Evolutionary conservation across 768 basidiomycete genomes (phyloP).

Genomic region (Mycena venus): DNA sequence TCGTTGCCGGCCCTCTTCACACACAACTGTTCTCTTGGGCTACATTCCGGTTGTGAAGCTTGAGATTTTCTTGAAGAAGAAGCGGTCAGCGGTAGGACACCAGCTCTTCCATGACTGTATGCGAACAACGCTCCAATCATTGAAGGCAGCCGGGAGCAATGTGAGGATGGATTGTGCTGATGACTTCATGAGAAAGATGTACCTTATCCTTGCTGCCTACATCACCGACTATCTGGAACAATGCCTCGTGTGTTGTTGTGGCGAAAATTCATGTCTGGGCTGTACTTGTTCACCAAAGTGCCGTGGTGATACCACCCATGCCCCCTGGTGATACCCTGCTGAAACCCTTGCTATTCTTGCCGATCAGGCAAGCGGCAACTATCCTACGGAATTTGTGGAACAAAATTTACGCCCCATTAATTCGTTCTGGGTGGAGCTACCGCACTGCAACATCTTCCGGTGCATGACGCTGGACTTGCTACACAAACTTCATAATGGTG

Average conservation of each 20-base stretch:
- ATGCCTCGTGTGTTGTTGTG: conserved; percentile 11
- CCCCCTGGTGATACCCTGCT: background rate
- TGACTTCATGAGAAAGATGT: conserved; percentile 22
- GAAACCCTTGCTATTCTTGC: background rate
- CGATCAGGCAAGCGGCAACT: conserved; percentile 23
- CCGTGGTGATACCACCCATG: background rate
- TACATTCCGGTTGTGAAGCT: conserved; percentile 52
- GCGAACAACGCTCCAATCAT: conserved; percentile 37
- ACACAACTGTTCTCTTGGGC: conserved; percentile 45
- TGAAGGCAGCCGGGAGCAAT: conserved; percentile 24
- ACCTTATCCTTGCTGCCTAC: conserved; percentile 30
- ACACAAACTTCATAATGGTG: conserved; percentile 63
- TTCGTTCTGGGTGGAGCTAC: too few relatives aligned
- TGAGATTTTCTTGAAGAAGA: conserved; percentile 33
- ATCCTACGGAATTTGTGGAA: conserved; percentile 31
- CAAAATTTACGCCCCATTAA: conserved; percentile 27
- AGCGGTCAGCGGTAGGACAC: conserved; percentile 34
- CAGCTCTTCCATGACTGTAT: conserved; percentile 52
- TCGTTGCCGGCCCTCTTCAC: conserved; percentile 37
- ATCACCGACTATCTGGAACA: conserved; percentile 27
- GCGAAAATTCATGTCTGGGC: conserved; percentile 29
- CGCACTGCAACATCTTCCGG: background rate
- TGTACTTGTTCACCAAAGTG: conserved; percentile 4
- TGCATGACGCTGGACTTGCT: conserved; percentile 34
- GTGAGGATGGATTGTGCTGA: conserved; percentile 33